phyloP scores from a whole-genome alignment of 2,329 filamentous ascomycete genomes.

The Nigrograna mackinnonii region DNA sequence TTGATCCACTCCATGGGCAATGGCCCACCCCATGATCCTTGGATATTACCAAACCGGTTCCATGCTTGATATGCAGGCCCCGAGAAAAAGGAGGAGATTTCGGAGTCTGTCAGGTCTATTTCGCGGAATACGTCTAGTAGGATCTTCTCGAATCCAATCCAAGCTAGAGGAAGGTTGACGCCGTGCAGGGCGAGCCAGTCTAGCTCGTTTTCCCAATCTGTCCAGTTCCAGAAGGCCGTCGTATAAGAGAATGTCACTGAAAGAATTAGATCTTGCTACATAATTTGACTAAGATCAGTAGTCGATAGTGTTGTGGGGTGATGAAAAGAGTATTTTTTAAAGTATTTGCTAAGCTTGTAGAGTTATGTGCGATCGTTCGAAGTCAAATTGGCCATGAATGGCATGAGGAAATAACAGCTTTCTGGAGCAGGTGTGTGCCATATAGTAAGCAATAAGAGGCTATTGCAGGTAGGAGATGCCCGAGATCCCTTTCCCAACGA shows the following conservation, averaged over 20 bases:
- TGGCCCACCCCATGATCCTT: conserved; percentile 53
- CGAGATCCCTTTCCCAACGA: too few species aligned
- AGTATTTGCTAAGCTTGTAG: too few species aligned
- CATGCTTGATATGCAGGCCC: conserved; percentile 57
- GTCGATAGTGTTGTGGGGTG: too few species aligned
- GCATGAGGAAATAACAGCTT: too few species aligned
- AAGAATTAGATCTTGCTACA: not conserved
- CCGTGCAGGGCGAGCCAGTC: conserved; percentile 59
- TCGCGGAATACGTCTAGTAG: conserved; percentile 53
- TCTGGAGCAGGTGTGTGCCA: too few species aligned
- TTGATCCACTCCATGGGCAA: conserved; percentile 53
- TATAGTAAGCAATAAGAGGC: too few species aligned
- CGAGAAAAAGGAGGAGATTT: conserved; percentile 53
- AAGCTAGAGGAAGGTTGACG: conserved; percentile 56
- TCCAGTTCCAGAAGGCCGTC: conserved; percentile 56
- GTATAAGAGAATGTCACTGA: conserved; percentile 58
- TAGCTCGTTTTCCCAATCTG: conserved; percentile 57
- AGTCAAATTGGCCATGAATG: too few species aligned
- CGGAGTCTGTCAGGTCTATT: conserved; percentile 47
- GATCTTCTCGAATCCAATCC: conserved; percentile 57
- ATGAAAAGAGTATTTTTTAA: too few species aligned
- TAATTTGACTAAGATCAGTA: too few species aligned
- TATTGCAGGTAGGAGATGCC: too few species aligned
- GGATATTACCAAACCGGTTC: conserved; percentile 60
- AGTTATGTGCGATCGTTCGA: too few species aligned